Evolutionary conservation across 805 yeast species (phyloP).

Genomic region (Ogataea populi-albae): DNA sequence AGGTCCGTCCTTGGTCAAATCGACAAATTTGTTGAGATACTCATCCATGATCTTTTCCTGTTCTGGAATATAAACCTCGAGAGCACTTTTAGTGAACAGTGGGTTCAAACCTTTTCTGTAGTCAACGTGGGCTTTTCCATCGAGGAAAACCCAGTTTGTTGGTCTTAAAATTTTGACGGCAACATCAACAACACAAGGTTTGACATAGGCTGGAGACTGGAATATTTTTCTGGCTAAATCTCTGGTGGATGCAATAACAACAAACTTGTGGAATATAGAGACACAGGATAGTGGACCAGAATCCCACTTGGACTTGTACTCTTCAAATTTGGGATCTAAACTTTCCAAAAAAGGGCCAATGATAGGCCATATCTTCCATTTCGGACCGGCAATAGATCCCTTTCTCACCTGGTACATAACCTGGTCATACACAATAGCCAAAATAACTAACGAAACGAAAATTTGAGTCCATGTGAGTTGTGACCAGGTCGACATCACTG

Average conservation of each 20-base stretch:
- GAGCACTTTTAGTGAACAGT: constrained; percentile 78
- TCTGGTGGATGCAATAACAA: constrained; percentile 85
- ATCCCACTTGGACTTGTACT: constrained; percentile 89
- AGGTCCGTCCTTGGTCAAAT: constrained; percentile 56
- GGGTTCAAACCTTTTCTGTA: constrained; percentile 90
- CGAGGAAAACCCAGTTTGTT: constrained; percentile 95
- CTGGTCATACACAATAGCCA: constrained; percentile 65
- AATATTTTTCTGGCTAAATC: constrained; percentile 86
- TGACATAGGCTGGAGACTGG: constrained; percentile 81
- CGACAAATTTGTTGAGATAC: constrained; percentile 67
- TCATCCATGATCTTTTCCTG: constrained; percentile 82
- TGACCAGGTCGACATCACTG: constrained; percentile 12
- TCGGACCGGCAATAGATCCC: constrained; percentile 90
- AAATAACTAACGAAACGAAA: constrained; percentile 42
- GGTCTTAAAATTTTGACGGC: constrained; percentile 93
- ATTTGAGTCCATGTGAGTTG: constrained; percentile 54
- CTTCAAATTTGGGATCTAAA: constrained; percentile 92
- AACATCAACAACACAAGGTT: constrained; percentile 98
- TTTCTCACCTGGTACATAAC: constrained; percentile 72
- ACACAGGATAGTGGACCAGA: constrained; percentile 95
- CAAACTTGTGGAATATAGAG: constrained; percentile 96
- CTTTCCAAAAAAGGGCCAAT: constrained; percentile 96
- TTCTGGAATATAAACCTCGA: constrained; percentile 78
- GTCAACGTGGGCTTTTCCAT: constrained; percentile 93
- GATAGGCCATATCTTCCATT: constrained; percentile 84